These are phyloP conservation scores for Myxozyma neglecta DNA, from an alignment of 805 yeast genomes.

Conservation along the genomic window DNA sequence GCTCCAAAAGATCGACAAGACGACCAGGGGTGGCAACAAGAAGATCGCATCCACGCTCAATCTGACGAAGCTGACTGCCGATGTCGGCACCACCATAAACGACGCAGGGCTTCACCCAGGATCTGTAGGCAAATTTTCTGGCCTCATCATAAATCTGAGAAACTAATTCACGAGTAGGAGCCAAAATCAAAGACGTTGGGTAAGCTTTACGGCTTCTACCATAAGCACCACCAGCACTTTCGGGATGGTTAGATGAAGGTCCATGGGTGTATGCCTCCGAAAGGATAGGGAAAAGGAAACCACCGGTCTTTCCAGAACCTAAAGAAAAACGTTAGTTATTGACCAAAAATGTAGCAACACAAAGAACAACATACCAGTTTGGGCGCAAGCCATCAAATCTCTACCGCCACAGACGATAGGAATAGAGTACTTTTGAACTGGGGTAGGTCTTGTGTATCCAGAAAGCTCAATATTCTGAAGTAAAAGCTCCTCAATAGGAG, in stretches of 20 bases:
- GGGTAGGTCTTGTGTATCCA: conserved; percentile 93
- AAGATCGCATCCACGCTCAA: conserved; percentile 92
- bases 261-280: conserved; percentile 88
- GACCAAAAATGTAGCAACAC: background rate
- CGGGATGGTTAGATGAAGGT: conserved; percentile 60
- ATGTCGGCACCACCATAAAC: conserved; percentile 99
- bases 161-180: conserved; percentile 99
- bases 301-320: conserved; percentile 99
- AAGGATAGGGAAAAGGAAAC: conserved; percentile 95
- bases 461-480: conserved; percentile 85
- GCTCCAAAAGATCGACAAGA: conserved; percentile 89
- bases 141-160: conserved; percentile 96
- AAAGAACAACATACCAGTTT: conserved; percentile 50
- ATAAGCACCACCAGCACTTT: conserved; percentile 35
- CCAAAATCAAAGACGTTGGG: conserved; percentile 94
- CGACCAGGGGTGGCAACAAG: conserved; percentile 99
- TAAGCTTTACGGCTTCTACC: conserved; percentile 69
- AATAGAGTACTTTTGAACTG: conserved; percentile 90
- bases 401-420: conserved; percentile 87
- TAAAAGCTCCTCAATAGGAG: conserved; percentile 84
- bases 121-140: conserved; percentile 91
- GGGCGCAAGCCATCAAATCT: conserved; percentile 97
- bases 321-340: background rate
- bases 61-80: conserved; percentile 78
- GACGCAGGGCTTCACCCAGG: conserved; percentile 96